phyloP scores from a whole-genome alignment of 768 basidiomycete genomes.

The Boletus pseudopeckii region DNA sequence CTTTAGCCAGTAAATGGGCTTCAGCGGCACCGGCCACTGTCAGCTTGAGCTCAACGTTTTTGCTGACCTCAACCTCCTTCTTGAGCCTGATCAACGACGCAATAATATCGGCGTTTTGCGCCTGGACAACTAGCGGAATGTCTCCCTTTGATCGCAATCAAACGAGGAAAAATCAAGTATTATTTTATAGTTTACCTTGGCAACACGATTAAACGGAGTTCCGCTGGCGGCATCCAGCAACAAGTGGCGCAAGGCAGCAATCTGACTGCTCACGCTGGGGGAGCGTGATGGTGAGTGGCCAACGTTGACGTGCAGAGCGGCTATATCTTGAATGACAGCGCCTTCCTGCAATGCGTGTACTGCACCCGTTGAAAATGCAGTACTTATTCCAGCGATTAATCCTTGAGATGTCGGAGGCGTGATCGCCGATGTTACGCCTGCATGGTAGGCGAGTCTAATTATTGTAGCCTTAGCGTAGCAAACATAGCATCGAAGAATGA shows the following conservation, averaged over 20 bases:
- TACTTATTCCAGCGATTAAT: constrained; percentile 55
- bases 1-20: constrained; percentile 67
- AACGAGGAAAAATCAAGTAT: not conserved
- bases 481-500: not conserved
- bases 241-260: constrained; percentile 66
- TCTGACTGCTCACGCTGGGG: constrained; percentile 74
- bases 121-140: constrained; percentile 73
- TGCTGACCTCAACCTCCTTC: constrained; percentile 51
- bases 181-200: constrained; percentile 34
- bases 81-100: constrained; percentile 72
- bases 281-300: constrained; percentile 38
- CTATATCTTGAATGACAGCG: constrained; percentile 58
- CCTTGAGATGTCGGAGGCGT: constrained; percentile 51
- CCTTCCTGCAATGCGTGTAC: constrained; percentile 52
- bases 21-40: constrained; percentile 68
- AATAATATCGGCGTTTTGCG: constrained; percentile 78
- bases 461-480: constrained; percentile 1
- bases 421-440: constrained; percentile 62
- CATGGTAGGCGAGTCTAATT: constrained; percentile 61
- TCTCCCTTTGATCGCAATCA: constrained; percentile 43
- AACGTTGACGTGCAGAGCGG: constrained; percentile 61
- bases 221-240: constrained; percentile 38
- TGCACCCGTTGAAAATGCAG: constrained; percentile 54
- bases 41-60: constrained; percentile 44
- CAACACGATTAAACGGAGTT: constrained; percentile 40